phyloP scores from a whole-genome alignment of 2,329 filamentous ascomycete species.

The Aspergillus luchuensis region DNA sequence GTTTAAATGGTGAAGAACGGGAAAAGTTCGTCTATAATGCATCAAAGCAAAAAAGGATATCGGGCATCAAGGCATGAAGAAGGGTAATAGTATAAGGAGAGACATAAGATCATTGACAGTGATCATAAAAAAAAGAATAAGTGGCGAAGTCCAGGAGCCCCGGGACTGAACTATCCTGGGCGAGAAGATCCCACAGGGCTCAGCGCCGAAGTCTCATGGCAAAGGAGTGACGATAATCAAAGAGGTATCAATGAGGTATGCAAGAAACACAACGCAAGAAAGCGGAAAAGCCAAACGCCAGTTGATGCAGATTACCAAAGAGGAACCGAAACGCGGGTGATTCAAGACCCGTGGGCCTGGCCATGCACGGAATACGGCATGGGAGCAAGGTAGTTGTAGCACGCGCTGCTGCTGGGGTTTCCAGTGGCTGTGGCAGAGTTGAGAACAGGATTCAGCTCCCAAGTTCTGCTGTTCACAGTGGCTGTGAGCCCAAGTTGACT shows the following conservation, averaged over 20 bases:
- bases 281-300: conserved; percentile 15
- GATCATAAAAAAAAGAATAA: conserved; percentile 21
- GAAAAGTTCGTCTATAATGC: conserved; percentile 39
- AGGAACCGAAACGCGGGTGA: conserved; percentile 7
- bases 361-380: conserved; percentile 38
- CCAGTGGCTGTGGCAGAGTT: conserved; percentile 31
- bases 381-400: conserved; percentile 38
- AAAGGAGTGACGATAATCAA: conserved; percentile 35
- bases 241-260: conserved; percentile 8
- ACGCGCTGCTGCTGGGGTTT: conserved; percentile 26
- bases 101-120: conserved; percentile 36
- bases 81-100: conserved; percentile 31
- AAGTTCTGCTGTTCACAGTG: conserved; percentile 35
- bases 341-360: conserved; percentile 26
- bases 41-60: conserved; percentile 22
- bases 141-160: conserved; percentile 4
- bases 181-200: conserved; percentile 24
- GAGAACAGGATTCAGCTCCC: conserved; percentile 42
- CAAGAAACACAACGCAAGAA: conserved; percentile 12
- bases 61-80: conserved; percentile 36
- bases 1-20: conserved; percentile 32
- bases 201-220: conserved; percentile 26
- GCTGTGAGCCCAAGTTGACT: conserved; percentile 31
- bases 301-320: conserved; percentile 18
- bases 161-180: conserved; percentile 19